Evolutionary conservation across 129 eudicot species (phyloP), one percentile per base, ranked within the genome.

Genomic region (Pittosporum tobira): DNA sequence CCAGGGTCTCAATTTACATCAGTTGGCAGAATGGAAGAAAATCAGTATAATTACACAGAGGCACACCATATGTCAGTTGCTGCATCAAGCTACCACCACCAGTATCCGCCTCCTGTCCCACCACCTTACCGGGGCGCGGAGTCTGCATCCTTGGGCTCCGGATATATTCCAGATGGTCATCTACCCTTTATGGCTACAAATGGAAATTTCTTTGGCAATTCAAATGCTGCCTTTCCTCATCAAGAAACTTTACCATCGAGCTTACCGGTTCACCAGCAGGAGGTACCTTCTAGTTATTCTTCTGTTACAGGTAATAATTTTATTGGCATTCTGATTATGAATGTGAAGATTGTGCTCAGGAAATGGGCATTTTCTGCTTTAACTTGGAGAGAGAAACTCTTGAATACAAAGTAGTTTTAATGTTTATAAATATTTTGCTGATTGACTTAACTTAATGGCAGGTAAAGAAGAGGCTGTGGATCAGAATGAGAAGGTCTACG

Each of bases 251-350:
- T 79, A 60, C 70, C 96, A 16, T 69, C 81, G 40, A 80, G 66
- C 51, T 53, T 80, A 77, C 75, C 80, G 23, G 87, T 66, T 81
- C 86, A 79, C 77, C 94, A 70, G 99, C 99, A 79, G 99, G 99
- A 93, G 99, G 96, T 93, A 93, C 96, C 99, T 93, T 93, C 94
- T 93, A 93, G 96, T 93, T 93, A 87, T 93, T 87, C 96, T 93
- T 93, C 99, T 87, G 71, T 81, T 79, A 72, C 96, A 93, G 99
- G 99, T 93, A 93, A 93, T 69, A 68, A 72, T 70, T 74, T 76
- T 61, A 73, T 68, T 71, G 75, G 62, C 63, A 70, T 76, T 68
- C 62, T 67, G 71, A 68, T 76, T 67, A 67, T 75, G 78, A 77
- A 73, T 48, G 65, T 72, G 80, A 75, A 71, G 81, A 77, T 57